Evolutionary conservation across 371 early-diverging fungal species (phyloP), one percentile per base, ranked within the genome.

Genomic region (Mucor racemosus): DNA sequence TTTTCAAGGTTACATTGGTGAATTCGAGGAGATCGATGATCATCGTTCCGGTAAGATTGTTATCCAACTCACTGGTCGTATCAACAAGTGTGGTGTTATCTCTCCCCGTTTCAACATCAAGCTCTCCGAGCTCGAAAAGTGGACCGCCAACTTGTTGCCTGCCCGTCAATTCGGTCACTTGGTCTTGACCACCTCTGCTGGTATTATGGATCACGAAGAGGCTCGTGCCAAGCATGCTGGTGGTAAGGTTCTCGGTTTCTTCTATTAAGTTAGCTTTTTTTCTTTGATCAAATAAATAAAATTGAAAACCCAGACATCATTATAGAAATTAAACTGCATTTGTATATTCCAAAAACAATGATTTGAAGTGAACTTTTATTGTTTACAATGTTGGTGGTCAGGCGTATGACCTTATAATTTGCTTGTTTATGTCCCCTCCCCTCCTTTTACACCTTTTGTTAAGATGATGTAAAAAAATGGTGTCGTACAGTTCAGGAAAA

Each of bases 1-100:
- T 17, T 19, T 8, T 53, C 21, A 66, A 91, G 97, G 99, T 69
- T 99, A 99, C 91, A 99, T 99, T 88, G 96, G 95, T 75, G 97
- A 97, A 81, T 97, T 99, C 80, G 98, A 99, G 82, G 93, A 94
- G 76, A 92, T 99, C 72, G 98, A 99, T 83, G 99, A 99, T 85
- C 98, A 99, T 84, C 95, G 98, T 75, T 92, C 96, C 72, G 99
- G 98, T 80, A 99, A 99, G 94, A 97, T 98, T 66, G 96, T 99
- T 62, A 90, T 99, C 76, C 97, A 99, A 83, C 92, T 99, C 62
- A 97, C 93, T 75, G 99, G 99, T 73, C 95, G 99, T 74, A 85
- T 99, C 69, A 99, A 99, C 96, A 99, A 99, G 94, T 98, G 98
- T 83, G 99, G 99, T 86, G 99, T 98, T 74, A 99, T 99, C 86